Percentiles rank a stretch among this genome's conserved stretches.
Evolutionary conservation across 306 rosid species (phyloP).

Genomic region (Quillaja saponaria): DNA sequence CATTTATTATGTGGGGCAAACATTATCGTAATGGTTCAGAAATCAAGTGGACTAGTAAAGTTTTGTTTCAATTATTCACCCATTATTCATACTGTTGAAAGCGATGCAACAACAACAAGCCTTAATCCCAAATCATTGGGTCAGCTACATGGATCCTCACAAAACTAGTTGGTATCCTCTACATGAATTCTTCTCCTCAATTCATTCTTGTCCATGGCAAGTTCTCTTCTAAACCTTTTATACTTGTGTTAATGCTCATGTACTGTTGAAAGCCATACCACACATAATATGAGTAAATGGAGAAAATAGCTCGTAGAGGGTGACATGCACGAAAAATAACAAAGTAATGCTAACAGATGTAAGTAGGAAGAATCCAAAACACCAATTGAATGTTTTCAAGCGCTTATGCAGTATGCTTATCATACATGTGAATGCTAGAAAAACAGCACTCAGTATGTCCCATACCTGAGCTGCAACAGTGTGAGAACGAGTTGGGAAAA

Average conservation of each 20-base stretch:
- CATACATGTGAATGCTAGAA: background rate
- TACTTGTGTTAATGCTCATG: too few relatives aligned
- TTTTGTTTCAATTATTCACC: too few relatives aligned
- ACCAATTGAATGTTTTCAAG: background rate
- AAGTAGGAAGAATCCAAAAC: conserved; percentile 4
- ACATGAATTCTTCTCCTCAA: too few relatives aligned
- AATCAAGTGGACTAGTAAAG: too few relatives aligned
- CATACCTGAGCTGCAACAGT: conserved; percentile 98
- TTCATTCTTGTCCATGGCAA: too few relatives aligned
- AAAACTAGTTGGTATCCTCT: too few relatives aligned
- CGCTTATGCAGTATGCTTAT: background rate
- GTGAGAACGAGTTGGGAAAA: conserved; percentile 97
- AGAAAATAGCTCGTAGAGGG: background rate
- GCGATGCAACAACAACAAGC: too few relatives aligned
- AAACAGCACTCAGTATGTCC: background rate
- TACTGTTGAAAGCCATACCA: background rate
- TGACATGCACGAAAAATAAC: background rate
- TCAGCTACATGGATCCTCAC: too few relatives aligned
- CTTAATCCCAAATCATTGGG: too few relatives aligned
- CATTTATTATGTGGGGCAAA: background rate
- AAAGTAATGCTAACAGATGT: background rate
- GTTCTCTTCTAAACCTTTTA: too few relatives aligned
- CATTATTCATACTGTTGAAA: too few relatives aligned
- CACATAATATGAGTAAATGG: background rate
- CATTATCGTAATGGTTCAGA: too few relatives aligned